Evolutionary conservation across 495 filamentous ascomycete genomes (phyloP).

Genomic region (Penicillium simplicissimum): DNA sequence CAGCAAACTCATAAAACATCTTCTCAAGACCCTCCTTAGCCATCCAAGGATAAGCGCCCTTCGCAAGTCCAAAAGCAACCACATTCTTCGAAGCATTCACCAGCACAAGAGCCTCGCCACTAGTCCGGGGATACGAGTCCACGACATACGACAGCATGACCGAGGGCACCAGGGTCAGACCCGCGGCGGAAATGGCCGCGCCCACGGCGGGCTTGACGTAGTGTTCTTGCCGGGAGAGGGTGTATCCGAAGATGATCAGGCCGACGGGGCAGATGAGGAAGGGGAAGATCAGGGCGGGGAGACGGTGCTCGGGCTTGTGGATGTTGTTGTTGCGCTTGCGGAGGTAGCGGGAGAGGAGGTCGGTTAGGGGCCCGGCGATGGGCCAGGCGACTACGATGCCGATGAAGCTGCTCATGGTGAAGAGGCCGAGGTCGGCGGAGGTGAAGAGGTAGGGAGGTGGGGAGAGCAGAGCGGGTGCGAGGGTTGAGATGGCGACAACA

Average conservation of each 20-base stretch:
- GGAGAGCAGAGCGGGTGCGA: conserved; percentile 25
- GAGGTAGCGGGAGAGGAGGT: conserved; percentile 31
- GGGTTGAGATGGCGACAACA: conserved; percentile 32
- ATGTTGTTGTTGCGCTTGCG: conserved; percentile 30
- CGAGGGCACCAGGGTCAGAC: conserved; percentile 31
- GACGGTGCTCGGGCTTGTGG: conserved; percentile 35
- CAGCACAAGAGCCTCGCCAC: conserved; percentile 34
- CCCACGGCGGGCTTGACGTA: conserved; percentile 31
- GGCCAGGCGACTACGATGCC: conserved; percentile 34
- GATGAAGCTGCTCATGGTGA: conserved; percentile 33
- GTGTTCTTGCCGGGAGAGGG: conserved; percentile 20
- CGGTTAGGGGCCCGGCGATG: conserved; percentile 35
- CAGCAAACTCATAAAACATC: conserved; percentile 44
- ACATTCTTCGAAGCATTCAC: conserved; percentile 46
- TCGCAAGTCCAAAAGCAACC: conserved; percentile 40
- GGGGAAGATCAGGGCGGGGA: conserved; percentile 33
- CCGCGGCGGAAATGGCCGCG: conserved; percentile 27
- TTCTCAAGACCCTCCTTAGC: conserved; percentile 32
- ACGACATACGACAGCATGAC: conserved; percentile 39
- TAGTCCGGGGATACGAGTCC: conserved; percentile 30
- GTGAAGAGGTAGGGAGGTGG: conserved; percentile 35
- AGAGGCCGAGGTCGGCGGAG: conserved; percentile 32
- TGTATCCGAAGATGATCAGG: conserved; percentile 32
- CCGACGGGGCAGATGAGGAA: conserved; percentile 34
- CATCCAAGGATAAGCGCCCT: conserved; percentile 32